Conservation (phyloP, 192 early-diverging fungal genomes). For the Martensiomyces pterosporus region DNA sequence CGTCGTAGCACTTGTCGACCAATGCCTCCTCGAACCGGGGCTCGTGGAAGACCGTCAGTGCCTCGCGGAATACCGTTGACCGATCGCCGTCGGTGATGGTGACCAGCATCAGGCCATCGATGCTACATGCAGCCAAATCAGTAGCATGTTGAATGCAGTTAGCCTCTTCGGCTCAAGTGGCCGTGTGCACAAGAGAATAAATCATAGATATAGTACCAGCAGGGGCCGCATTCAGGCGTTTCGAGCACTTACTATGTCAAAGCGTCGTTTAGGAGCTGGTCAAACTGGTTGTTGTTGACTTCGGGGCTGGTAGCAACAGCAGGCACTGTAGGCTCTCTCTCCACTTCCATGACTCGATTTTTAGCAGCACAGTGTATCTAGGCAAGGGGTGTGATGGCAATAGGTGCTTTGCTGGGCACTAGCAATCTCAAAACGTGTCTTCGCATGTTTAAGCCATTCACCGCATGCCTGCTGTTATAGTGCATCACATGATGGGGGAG, state of each 20-base stretch:
- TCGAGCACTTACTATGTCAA: too few species aligned
- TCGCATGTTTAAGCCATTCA: too few species aligned
- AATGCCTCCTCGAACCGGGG: slow-evolving; percentile 41
- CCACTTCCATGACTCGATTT: slow-evolving; percentile 2
- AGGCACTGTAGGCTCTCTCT: slow-evolving; percentile 1
- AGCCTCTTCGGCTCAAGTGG: too few species aligned
- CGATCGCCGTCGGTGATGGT: slow-evolving; percentile 36
- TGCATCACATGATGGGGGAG: slow-evolving; percentile 1
- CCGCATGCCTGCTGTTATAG: background rate
- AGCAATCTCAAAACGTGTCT: too few species aligned
- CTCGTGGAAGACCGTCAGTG: slow-evolving; percentile 44
- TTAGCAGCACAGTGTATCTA: too few species aligned
- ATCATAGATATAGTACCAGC: too few species aligned
- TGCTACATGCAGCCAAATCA: too few species aligned
- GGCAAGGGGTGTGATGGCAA: too few species aligned
- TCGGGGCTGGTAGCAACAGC: slow-evolving; percentile 7
- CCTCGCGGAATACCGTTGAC: slow-evolving; percentile 31
- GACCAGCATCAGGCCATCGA: slow-evolving; percentile 47
- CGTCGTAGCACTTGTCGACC: slow-evolving; percentile 47
- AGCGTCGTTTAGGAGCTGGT: slow-evolving; percentile 40
- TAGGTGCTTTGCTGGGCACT: too few species aligned
- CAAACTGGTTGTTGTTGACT: slow-evolving; percentile 30
- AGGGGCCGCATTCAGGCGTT: too few species aligned
- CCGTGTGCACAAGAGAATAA: too few species aligned
- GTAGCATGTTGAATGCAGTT: too few species aligned